Evolutionary conservation across 2,329 filamentous ascomycete genomes (phyloP), one percentile per base, ranked within the genome.

Genomic region (Fulvia fulva): DNA sequence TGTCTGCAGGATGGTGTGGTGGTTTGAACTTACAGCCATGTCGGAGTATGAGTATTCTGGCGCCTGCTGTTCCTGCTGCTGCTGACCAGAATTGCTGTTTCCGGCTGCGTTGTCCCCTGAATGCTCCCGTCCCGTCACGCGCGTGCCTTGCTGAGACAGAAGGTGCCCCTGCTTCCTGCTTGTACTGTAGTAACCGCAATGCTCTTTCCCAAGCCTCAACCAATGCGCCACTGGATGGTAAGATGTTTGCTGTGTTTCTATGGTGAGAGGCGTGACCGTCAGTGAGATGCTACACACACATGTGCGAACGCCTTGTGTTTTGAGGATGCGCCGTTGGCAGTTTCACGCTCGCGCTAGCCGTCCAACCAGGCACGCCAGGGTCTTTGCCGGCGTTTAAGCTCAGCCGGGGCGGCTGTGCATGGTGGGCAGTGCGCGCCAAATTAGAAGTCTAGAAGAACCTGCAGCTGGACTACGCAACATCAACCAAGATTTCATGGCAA

Each of bases 71-170:
- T 47, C 8, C 30, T 57, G 34, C 44, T 47, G 44, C 44, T 47
- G 44, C 5, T 47, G 44, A 47, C 21, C 19, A 25, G 44, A 47
- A 26, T 23, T 28, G 44, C 44, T 47, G 44, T 23, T 47, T 47
- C 21, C 44, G 41, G 28, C 25, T 41, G 34, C 22, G 49, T 51
- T 46, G 32, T 25, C 55, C 44, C 55, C 55, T 57, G 55, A 57
- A 21, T 25, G 21, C 26, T 50, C 14, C n/a, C n/a, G n/a, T n/a
- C n/a, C n/a, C n/a, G n/a, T n/a, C n/a, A n/a, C n/a, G 12, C 34
- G 46, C 55, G 55, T 51, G 46, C 54, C 54, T 56, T 32, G 28
- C 54, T 51, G 54, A 51, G 54, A 56, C 54, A 51, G 43, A 37
- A 30, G 14, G 44, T 28, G 44, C 25, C 21, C 12, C n/a, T 47